These are phyloP conservation scores for Tricholoma saponaceum DNA, from an alignment of 768 basidiomycete genomes.

Conservation along the genomic window DNA sequence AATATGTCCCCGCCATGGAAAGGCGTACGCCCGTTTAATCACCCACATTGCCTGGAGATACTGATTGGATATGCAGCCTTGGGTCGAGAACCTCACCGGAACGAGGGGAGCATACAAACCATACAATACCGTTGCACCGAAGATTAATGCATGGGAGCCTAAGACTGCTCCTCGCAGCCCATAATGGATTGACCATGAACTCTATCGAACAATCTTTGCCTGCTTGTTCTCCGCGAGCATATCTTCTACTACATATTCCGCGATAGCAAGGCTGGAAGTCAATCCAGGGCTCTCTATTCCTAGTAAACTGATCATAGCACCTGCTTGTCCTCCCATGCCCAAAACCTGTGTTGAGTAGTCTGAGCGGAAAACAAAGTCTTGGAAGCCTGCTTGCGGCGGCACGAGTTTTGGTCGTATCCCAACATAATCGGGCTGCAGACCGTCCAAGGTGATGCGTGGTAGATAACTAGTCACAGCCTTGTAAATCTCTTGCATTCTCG, in stretches of 20 bases:
- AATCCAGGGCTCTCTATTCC: slow-evolving; percentile 94
- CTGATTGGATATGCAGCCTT: slow-evolving; percentile 49
- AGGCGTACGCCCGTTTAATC: slow-evolving; percentile 49
- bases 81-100: slow-evolving; percentile 87
- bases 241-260: slow-evolving; percentile 72
- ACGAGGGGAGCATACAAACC: slow-evolving; percentile 87
- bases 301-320: slow-evolving; percentile 74
- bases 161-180: slow-evolving; percentile 50
- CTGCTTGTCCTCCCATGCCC: slow-evolving; percentile 20
- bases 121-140: slow-evolving; percentile 84
- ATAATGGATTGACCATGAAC: slow-evolving; percentile 8
- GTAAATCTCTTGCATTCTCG: slow-evolving; percentile 61
- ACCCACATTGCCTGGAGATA: background rate
- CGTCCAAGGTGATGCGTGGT: slow-evolving; percentile 53
- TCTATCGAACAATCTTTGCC: slow-evolving; percentile 5
- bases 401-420: slow-evolving; percentile 89
- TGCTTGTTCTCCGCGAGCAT: slow-evolving; percentile 29
- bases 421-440: slow-evolving; percentile 76
- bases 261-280: slow-evolving; percentile 84
- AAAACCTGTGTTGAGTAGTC: slow-evolving; percentile 46
- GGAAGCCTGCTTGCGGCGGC: slow-evolving; percentile 67
- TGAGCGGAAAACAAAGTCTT: slow-evolving; percentile 75
- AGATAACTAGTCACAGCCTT: slow-evolving; percentile 71
- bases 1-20: slow-evolving; percentile 75
- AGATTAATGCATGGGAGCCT: slow-evolving; percentile 82